Evolutionary conservation across 176 grass and related monocot species (phyloP).

Genomic region (Eleusine indica): DNA sequence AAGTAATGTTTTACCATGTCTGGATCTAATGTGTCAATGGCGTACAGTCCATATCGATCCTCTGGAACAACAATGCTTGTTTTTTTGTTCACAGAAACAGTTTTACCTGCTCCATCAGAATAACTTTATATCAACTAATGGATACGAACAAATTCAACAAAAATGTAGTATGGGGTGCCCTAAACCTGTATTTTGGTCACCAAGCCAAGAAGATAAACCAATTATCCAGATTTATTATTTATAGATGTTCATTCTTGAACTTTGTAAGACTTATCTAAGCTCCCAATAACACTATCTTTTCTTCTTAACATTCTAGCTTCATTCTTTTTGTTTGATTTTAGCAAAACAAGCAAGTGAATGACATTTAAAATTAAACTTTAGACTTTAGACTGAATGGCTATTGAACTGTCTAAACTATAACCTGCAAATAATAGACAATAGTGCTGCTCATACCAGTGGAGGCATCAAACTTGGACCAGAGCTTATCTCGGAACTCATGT

Average conservation of each 20-base stretch:
- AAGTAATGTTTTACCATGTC: constrained; percentile 65
- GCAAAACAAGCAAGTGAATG: background rate
- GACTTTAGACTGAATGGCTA: background rate
- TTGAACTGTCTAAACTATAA: background rate
- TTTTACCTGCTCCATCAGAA: constrained; percentile 69
- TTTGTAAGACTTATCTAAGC: background rate
- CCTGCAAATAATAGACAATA: background rate
- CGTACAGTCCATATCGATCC: constrained; percentile 88
- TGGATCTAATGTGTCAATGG: constrained; percentile 85
- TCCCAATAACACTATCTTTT: background rate
- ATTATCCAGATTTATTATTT: background rate
- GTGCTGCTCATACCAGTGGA: constrained; percentile 54
- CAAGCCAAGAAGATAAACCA: background rate
- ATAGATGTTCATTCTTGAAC: background rate
- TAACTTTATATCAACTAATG: constrained; percentile 21
- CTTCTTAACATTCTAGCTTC: background rate
- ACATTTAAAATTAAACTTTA: background rate
- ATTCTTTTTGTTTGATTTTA: background rate
- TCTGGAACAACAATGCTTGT: constrained; percentile 74
- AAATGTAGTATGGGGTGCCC: background rate
- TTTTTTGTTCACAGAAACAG: constrained; percentile 81
- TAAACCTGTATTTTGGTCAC: background rate
- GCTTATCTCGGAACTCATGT: constrained; percentile 77
- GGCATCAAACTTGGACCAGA: constrained; percentile 90
- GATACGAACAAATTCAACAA: background rate